Conservation (phyloP, 2,329 filamentous ascomycete genomes). For the Penicillium sp. region DNA sequence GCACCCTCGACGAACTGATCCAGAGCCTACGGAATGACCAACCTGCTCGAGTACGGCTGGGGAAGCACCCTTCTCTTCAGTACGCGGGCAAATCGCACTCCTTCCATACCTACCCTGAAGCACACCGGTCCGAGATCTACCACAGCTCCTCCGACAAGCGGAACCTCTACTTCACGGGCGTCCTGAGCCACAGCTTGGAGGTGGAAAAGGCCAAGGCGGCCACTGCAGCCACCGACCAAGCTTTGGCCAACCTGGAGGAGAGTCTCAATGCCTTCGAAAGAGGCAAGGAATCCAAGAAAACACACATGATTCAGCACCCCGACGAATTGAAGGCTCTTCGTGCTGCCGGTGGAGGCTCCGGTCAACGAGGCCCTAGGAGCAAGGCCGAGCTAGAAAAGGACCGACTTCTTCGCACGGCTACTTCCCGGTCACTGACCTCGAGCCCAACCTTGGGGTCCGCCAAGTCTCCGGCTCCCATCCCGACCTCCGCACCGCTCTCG, state of each 20-base stretch:
- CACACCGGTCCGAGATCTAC: slow-evolving; percentile 60
- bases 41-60: slow-evolving; percentile 46
- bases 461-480: slow-evolving; percentile 37
- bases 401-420: slow-evolving; percentile 37
- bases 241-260: slow-evolving; percentile 58
- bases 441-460: slow-evolving; percentile 41
- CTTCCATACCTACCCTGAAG: slow-evolving; percentile 54
- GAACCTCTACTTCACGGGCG: slow-evolving; percentile 55
- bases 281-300: slow-evolving; percentile 61
- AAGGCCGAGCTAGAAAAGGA: slow-evolving; percentile 44
- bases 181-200: slow-evolving; percentile 57
- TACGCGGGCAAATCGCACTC: slow-evolving; percentile 57
- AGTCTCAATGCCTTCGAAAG: slow-evolving; percentile 59
- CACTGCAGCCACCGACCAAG: slow-evolving; percentile 58
- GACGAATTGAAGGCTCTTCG: slow-evolving; percentile 39
- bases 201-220: slow-evolving; percentile 56
- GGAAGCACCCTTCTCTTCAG: slow-evolving; percentile 55
- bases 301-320: slow-evolving; percentile 38
- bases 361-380: slow-evolving; percentile 33
- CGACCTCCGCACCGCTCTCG: slow-evolving; percentile 39
- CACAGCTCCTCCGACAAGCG: slow-evolving; percentile 42
- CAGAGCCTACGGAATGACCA: slow-evolving; percentile 43
- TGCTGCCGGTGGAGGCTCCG: slow-evolving; percentile 32
- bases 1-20: slow-evolving; percentile 47
- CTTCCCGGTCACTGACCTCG: slow-evolving; percentile 41